Conservation (phyloP, 306 rosid genomes). For the Herpetospermum pedunculosum region DNA sequence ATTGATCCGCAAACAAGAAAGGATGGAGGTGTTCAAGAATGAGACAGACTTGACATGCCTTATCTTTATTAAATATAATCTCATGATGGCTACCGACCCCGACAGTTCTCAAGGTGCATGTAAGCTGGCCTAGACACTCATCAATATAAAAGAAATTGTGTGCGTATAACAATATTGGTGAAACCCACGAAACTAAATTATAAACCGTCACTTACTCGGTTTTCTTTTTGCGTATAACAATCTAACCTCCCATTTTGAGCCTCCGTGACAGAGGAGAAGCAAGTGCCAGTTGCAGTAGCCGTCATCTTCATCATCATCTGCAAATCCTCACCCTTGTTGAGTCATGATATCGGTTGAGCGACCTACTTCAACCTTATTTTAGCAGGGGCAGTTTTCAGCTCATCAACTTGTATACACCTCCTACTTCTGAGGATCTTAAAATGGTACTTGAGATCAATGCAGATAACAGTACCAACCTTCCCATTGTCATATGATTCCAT, state of each 20-base stretch:
- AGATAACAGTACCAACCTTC: background rate
- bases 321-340: background rate
- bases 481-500: background rate
- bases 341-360: background rate
- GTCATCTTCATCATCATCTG: background rate
- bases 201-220: background rate
- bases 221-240: too few relatives aligned
- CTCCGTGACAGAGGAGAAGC: background rate
- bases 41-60: background rate
- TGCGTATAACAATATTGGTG: background rate
- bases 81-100: background rate
- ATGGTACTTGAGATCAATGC: background rate
- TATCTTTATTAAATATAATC: background rate
- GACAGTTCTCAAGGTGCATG: background rate
- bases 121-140: background rate
- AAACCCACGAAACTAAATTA: background rate
- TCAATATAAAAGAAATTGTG: background rate
- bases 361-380: background rate
- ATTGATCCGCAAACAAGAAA: background rate
- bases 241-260: too few relatives aligned
- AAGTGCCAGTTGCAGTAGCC: background rate
- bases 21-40: background rate
- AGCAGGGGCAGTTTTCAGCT: background rate
- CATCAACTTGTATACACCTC: background rate
- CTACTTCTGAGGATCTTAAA: background rate